Base-by-base conservation (phyloP, 2,329 filamentous ascomycete species). In the Sphaerulina musiva region DNA sequence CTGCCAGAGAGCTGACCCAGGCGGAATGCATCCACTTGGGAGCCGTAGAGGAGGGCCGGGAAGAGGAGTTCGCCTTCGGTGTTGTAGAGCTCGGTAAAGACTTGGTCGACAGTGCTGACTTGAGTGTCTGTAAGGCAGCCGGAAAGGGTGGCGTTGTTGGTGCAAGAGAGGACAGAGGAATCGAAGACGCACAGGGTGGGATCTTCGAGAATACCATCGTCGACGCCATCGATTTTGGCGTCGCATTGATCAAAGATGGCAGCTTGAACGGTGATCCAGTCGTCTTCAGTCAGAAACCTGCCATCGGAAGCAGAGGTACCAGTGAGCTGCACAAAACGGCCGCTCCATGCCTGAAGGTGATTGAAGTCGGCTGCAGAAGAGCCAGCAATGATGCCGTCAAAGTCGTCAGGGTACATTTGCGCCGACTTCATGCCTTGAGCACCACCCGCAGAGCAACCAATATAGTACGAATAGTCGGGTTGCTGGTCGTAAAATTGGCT, bases 211-310 rank as follows among this genome's bases (percentile, higher is more conserved):
- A 78, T 73, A 6, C 74, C 74, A 61, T 80, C 78, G 8, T 66
- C 63, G 10, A 73, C 71, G 14, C 75, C 75, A 58, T 80, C 78
- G 6, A 78, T 65, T 2, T 61, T 61, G 66, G 69, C 73, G 58
- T 80, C 78, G 61, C 78, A 80, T 61, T 80, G 76, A 10, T 69
- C 67, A 32, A 80, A 57, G 36, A 77, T 68, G 46, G 74, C 72
- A 12, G 66, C 56, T 53, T 76, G 71, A 14, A 78, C 73, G 1
- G 68, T 63, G 10, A 65, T 59, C 76, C 75, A 78, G 32, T 73
- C 55, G 11, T 63, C 56, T 34, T 57, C 14, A 1, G 70, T 68
- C 26, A 78, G 66, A 58, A 74, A 77, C 65, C 72, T 32, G 63
- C 70, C 7, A 69, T 74, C 64, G 4, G 61, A 73, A 53, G 59